These are phyloP conservation scores for Evernia prunastri DNA, from an alignment of 495 filamentous ascomycete genomes.

Conservation along the genomic window DNA sequence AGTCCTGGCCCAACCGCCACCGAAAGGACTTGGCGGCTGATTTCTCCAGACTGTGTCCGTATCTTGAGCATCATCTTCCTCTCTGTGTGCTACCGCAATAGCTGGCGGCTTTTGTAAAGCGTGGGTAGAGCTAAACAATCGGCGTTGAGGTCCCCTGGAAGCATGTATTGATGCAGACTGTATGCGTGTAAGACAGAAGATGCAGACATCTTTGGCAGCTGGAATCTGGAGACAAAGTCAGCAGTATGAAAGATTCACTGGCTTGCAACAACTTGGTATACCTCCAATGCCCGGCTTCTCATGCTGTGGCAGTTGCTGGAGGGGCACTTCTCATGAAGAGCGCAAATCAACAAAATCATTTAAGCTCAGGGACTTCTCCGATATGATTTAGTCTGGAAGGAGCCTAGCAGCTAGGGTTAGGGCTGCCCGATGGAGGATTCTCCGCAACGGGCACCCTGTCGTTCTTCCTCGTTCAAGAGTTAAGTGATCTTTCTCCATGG, in stretches of 20 bases:
- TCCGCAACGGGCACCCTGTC: neutral
- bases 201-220: constrained; percentile 22
- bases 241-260: neutral
- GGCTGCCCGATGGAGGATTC: neutral
- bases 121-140: constrained; percentile 14
- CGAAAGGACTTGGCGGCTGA: neutral
- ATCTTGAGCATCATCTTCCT: constrained; percentile 4
- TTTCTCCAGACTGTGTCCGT: neutral
- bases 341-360: neutral
- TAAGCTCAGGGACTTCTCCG: neutral
- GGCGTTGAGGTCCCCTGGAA: constrained; percentile 10
- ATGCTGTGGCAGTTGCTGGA: constrained; percentile 4
- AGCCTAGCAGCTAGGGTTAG: constrained; percentile 12
- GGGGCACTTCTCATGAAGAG: neutral
- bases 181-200: constrained; percentile 23
- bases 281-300: constrained; percentile 13
- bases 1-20: constrained; percentile 7
- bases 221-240: constrained; percentile 10
- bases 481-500: constrained; percentile 15
- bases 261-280: neutral
- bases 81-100: constrained; percentile 11
- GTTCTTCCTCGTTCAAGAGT: neutral
- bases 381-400: neutral
- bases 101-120: constrained; percentile 14
- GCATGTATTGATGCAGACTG: constrained; percentile 14